Evolutionary conservation across 75 land plant species (phyloP), one percentile per base, ranked within the genome.

Genomic region (Cupressus sempervirens): DNA sequence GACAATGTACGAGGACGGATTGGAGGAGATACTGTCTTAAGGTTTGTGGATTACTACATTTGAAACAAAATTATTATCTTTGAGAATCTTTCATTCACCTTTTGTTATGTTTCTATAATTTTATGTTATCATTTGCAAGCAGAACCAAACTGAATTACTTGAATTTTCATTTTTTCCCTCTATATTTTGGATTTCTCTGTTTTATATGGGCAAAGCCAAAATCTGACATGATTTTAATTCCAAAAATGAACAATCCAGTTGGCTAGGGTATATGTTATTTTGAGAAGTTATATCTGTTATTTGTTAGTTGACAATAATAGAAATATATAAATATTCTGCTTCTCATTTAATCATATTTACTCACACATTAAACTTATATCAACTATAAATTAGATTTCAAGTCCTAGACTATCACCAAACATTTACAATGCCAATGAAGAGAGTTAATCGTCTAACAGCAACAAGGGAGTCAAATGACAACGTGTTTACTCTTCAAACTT

Each of bases 11-110:
- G 81, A 43, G 91, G 91, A 58, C 90, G 88, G 53, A 90, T 90
- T 84, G 91, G 91, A 30, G 91, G 91, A 65, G 91, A 90, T 53
- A 87, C 91, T 46, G 87, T 83, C 86, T 89, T 90, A 43, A 90
- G 91, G 67, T 62, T 62, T 62, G 91, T 90, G 7, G 9, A 62
- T 62, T 23, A 23, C n/a, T 23, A 23, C 6, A 62, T 62, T 62
- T 62, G 67, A 62, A 62, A 62, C 0, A 23, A 26, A 23, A 62
- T 26, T 62, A 56, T 20, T 20, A 5, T 20, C 26, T 56, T 56
- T 23, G 62, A 56, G 23, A 56, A 26, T 3, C 62, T 56, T 56
- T 16, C 23, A 1, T 56, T 4, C 62, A 20, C 23, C 1, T 62
- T 62, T 26, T 20, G 67, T 62, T 62, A 26, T 23, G n/a, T 20